Conservation (phyloP, 192 early-diverging fungal species). For the Powellomyces hirtus region DNA sequence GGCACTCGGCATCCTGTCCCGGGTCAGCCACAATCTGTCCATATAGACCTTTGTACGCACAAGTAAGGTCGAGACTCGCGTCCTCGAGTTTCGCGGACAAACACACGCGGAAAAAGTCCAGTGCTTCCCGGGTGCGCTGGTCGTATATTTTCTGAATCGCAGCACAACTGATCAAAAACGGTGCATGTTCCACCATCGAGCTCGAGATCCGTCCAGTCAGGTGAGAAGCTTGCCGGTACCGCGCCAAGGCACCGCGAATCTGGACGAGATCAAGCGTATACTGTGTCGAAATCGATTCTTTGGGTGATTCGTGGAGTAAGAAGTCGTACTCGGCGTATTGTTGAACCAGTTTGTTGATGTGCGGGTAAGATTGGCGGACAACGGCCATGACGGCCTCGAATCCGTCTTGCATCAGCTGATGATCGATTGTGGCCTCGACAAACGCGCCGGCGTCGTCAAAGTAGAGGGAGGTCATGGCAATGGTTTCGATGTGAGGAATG, state of each 20-base stretch:
- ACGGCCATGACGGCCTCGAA: background rate
- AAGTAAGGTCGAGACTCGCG: constrained; percentile 10
- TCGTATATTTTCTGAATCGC: constrained; percentile 26
- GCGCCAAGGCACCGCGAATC: constrained; percentile 1
- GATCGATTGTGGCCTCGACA: background rate
- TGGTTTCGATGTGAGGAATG: constrained; percentile 19
- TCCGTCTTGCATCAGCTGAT: background rate
- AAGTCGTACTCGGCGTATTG: constrained; percentile 32
- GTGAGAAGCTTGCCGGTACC: constrained; percentile 2
- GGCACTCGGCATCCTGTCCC: constrained; percentile 27
- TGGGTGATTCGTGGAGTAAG: constrained; percentile 16
- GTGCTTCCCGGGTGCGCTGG: background rate
- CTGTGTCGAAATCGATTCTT: background rate
- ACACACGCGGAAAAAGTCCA: constrained; percentile 2
- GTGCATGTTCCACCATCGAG: constrained; percentile 23
- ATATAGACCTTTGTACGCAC: constrained; percentile 26
- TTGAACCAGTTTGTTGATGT: constrained; percentile 14
- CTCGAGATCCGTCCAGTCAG: background rate
- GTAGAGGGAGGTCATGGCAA: constrained; percentile 17
- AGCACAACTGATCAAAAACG: constrained; percentile 33
- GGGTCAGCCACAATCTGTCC: constrained; percentile 38
- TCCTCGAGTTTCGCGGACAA: constrained; percentile 12
- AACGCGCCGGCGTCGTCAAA: background rate
- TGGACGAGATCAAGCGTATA: constrained; percentile 9
- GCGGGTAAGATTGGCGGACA: background rate